Evolutionary conservation across 1,284 basidiomycete genomes (phyloP).

Genomic region (Cerrena zonata): DNA sequence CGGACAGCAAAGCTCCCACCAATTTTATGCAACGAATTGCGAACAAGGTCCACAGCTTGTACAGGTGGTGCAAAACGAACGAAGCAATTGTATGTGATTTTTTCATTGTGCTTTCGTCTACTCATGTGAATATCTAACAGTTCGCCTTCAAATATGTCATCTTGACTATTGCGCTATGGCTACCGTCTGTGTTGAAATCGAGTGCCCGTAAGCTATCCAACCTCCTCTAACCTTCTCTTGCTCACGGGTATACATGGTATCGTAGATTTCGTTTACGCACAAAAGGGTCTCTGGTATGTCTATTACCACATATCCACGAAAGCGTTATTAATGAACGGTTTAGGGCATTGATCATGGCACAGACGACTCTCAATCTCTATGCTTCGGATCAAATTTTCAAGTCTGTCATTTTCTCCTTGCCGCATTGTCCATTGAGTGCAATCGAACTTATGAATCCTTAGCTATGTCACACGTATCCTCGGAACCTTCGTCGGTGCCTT

Average conservation of each 20-base stretch:
- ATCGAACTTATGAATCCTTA: slow-evolving; percentile 9
- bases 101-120: neutral
- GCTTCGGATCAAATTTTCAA: slow-evolving; percentile 57
- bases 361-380: slow-evolving; percentile 57
- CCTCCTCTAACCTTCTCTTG: neutral
- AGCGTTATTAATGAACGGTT: neutral
- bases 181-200: slow-evolving; percentile 42
- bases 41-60: slow-evolving; percentile 31
- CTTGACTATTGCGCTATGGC: slow-evolving; percentile 51
- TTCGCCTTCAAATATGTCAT: slow-evolving; percentile 56
- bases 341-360: slow-evolving; percentile 65
- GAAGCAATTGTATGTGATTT: slow-evolving; percentile 36
- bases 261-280: slow-evolving; percentile 38
- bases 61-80: slow-evolving; percentile 38
- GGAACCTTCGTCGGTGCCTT: slow-evolving; percentile 36
- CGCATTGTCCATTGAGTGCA: neutral
- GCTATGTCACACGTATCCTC: slow-evolving; percentile 41
- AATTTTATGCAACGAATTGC: slow-evolving; percentile 37
- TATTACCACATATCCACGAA: neutral
- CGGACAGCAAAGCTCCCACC: slow-evolving; percentile 42
- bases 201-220: slow-evolving; percentile 41
- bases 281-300: slow-evolving; percentile 40
- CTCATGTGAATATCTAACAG: slow-evolving; percentile 19
- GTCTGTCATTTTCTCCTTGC: slow-evolving; percentile 28
- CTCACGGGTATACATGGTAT: neutral